Evolutionary conservation across 208 protist species (phyloP), one percentile per base, ranked within the genome.

Genomic region (Tritrichomonas foetus): DNA sequence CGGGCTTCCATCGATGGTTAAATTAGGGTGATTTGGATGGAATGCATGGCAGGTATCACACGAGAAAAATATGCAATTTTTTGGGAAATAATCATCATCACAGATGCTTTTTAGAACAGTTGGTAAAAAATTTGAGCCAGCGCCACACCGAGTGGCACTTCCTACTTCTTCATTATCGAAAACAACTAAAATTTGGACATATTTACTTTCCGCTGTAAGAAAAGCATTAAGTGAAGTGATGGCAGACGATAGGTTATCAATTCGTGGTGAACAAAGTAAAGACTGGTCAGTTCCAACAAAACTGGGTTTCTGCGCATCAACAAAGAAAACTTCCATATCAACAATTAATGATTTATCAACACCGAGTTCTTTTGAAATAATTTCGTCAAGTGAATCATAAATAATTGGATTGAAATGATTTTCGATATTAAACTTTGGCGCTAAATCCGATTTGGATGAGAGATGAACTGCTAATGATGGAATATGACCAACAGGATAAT

Each of bases 151-250:
- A 16, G 78, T 89, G 3, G 9, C 3, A 39, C 41, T 53, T 3
- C 78, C 78, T 11, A 89, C 47, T 89, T 89, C 78, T 57, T 89
- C 78, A 39, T 89, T 89, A 89, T 89, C 78, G n/a, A 93, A 93
- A n/a, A 57, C 49, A 49, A 41, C 47, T 30, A 66, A 69, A 69
- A 93, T 16, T 16, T 5, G 14, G 14, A 11, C 14, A 47, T 93
- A 14, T 49, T 33, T 41, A 30, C 25, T n/a, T 39, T 64, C 33
- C 3, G 20, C 14, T 14, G 16, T 27, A 9, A 93, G 2, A 22
- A 93, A 93, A 11, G 50, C 82, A 2, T 66, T 14, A 22, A 93
- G 41, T 16, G 25, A 20, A 22, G 27, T 30, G 44, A 93, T 50
- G 33, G 53, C 9, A 27, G 36, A 69, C 27, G 3, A 2, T 1